These are phyloP conservation scores for Closterium sp. DNA, from an alignment of 139 green algal genomes.

Conservation along the genomic window DNA sequence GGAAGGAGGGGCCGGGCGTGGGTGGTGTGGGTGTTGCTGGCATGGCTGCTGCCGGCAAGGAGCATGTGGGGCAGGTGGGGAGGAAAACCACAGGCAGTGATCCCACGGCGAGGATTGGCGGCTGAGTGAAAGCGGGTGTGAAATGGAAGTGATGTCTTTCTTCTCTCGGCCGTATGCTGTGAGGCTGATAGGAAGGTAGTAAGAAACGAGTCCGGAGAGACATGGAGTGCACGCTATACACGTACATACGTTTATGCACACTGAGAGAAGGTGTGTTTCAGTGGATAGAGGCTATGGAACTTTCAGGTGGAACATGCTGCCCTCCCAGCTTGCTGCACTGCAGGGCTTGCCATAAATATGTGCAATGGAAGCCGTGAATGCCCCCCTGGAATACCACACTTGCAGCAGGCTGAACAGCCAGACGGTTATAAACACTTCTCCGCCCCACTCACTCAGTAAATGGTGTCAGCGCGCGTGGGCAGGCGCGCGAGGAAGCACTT, in stretches of 20 bases:
- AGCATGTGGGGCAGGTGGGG: neutral
- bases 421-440: too few relatives aligned
- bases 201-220: too few relatives aligned
- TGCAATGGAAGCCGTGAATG: too few relatives aligned
- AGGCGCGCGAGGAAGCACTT: neutral
- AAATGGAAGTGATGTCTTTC: neutral
- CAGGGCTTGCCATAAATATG: neutral
- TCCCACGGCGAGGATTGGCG: neutral
- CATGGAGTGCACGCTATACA: neutral
- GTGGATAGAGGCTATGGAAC: neutral
- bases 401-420: too few relatives aligned
- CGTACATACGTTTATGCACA: neutral
- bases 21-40: neutral
- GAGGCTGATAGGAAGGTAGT: too few relatives aligned
- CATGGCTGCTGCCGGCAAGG: neutral
- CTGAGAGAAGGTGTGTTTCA: neutral
- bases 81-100: neutral
- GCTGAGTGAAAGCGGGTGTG: neutral
- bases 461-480: conserved; percentile 7
- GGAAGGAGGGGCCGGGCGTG: neutral
- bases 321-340: neutral
- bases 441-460: too few relatives aligned
- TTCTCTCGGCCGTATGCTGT: neutral
- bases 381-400: too few relatives aligned
- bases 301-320: neutral